Base-by-base conservation (phyloP, 306 rosid genomes). In the Geum urbanum region DNA sequence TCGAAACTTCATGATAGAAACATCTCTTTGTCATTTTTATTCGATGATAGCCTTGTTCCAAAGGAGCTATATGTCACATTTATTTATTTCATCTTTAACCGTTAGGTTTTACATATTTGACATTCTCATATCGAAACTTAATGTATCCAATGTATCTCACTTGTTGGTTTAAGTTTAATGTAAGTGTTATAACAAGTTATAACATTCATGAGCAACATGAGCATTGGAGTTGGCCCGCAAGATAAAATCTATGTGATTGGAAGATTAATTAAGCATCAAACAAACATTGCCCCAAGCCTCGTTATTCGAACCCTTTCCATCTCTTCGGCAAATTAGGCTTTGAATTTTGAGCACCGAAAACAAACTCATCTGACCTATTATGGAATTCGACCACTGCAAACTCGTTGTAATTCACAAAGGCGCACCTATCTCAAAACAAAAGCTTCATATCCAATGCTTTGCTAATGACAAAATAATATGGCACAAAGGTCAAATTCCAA, bases 271-370 rank as follows among this genome's bases (percentile, higher is more conserved):
- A 16, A 62, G 67, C 35, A 40, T 40, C 18, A 62, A 40, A 62
- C 66, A 50, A 66, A 15, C 44, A 19, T 11, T 22, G 15, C 7
- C 50, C 15, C 6, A 47, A 57, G 69, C 54, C 58, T 48, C 55
- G 53, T 50, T 19, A 59, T 20, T 9, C 20, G 40, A 44, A 45
- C 57, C 65, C 66, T 4, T 52, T 50, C 53, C 76, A 66, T 19
- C 47, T 49, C 65, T 78, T 70, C 83, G 51, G 67, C 64, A 59
- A 70, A 50, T 39, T 63, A 60, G 74, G 74, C 75, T 27, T 77
- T 57, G 81, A 72, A 76, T 72, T 70, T 71, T 70, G 81, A 82
- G 80, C 50, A 66, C 71, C 78, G 69, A 56, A 75, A 4, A 32
- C 37, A 14, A 10, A 8, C 43, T 72, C 47, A 64, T 52, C 56